Conservation (phyloP, 2,329 filamentous ascomycete species). For the Tolypocladium ophioglossoides region DNA sequence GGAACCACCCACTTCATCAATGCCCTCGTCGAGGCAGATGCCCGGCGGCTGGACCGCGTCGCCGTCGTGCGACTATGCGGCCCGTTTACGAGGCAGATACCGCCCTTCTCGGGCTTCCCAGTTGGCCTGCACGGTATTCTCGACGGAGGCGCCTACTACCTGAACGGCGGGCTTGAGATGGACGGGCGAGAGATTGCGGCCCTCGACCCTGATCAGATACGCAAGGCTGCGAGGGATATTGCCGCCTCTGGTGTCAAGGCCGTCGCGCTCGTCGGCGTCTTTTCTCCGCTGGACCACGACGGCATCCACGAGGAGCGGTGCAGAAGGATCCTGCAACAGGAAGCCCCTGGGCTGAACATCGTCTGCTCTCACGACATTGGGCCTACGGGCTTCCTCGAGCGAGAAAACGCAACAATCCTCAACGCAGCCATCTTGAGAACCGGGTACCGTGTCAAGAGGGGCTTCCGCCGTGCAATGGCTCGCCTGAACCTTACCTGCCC, state of each 20-base stretch:
- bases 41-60: slow-evolving; percentile 29
- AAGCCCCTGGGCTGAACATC: slow-evolving; percentile 22
- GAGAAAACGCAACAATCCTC: slow-evolving; percentile 45
- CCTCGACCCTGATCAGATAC: slow-evolving; percentile 26
- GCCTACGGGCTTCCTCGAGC: slow-evolving; percentile 29
- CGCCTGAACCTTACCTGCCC: slow-evolving; percentile 29
- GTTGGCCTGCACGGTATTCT: slow-evolving; percentile 27
- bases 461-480: slow-evolving; percentile 35
- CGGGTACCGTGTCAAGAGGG: slow-evolving; percentile 32
- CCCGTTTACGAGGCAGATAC: slow-evolving; percentile 31
- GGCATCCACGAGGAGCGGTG: slow-evolving; percentile 29
- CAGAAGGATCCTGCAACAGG: slow-evolving; percentile 24
- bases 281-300: slow-evolving; percentile 32
- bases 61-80: slow-evolving; percentile 35
- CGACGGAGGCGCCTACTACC: slow-evolving; percentile 27
- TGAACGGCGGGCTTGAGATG: slow-evolving; percentile 36
- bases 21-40: slow-evolving; percentile 35
- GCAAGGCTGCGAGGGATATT: slow-evolving; percentile 20
- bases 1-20: slow-evolving; percentile 42
- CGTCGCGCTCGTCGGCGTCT: slow-evolving; percentile 33
- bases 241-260: slow-evolving; percentile 21
- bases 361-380: slow-evolving; percentile 34
- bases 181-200: slow-evolving; percentile 33
- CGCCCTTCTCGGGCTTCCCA: slow-evolving; percentile 36
- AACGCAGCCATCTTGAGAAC: slow-evolving; percentile 41